These are phyloP conservation scores for Lentinula novae-zelandiae DNA, from an alignment of 1,284 basidiomycete species.

Conservation along the genomic window DNA sequence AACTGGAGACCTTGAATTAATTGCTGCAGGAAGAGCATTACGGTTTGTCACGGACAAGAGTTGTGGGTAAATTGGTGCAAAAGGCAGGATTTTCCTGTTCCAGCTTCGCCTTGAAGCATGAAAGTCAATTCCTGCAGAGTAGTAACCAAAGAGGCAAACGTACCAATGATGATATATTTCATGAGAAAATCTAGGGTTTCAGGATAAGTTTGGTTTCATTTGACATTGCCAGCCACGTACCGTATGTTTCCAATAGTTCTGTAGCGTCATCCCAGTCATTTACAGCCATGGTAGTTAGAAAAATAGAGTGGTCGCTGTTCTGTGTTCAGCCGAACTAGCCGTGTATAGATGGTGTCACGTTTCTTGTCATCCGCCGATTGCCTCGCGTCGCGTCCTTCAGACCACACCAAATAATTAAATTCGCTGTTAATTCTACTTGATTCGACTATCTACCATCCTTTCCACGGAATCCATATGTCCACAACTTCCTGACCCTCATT, in stretches of 20 bases:
- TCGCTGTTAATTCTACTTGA: neutral
- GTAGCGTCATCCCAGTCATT: slow-evolving; percentile 77
- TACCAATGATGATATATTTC: slow-evolving; percentile 97
- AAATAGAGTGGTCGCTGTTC: neutral
- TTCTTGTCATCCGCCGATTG: neutral
- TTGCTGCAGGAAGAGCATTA: slow-evolving; percentile 5
- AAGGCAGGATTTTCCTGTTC: slow-evolving; percentile 94
- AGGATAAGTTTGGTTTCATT: slow-evolving; percentile 12
- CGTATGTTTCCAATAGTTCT: slow-evolving; percentile 91
- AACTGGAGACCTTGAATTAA: slow-evolving; percentile 47
- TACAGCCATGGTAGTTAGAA: slow-evolving; percentile 38
- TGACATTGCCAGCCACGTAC: slow-evolving; percentile 37
- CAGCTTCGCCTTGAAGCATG: slow-evolving; percentile 76
- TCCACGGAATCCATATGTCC: slow-evolving; percentile 90
- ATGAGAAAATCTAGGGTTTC: slow-evolving; percentile 81
- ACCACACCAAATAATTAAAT: neutral
- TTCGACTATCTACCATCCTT: slow-evolving; percentile 83
- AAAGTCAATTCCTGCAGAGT: neutral
- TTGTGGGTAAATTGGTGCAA: slow-evolving; percentile 96
- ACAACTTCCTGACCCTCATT: slow-evolving; percentile 54
- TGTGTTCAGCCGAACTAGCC: neutral
- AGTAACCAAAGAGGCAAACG: slow-evolving; percentile 17
- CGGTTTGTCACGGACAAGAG: slow-evolving; percentile 62
- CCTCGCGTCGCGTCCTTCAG: neutral
- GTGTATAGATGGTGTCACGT: neutral